Base-by-base conservation (phyloP, 257 asterid species). In the Plantago ovata region DNA sequence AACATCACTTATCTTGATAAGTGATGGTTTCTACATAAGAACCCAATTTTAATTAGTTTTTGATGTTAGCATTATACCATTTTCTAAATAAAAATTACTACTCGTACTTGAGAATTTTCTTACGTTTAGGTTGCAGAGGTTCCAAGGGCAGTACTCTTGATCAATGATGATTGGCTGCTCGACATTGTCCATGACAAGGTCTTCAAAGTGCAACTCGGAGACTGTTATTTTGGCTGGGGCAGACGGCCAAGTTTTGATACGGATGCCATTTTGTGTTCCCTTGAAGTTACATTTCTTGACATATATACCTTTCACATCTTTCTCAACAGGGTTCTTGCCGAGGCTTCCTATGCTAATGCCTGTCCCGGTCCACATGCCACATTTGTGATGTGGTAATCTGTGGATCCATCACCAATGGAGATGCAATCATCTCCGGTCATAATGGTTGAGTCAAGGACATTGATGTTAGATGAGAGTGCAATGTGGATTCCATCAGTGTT, bases 341-440 rank as follows among this genome's bases (percentile, higher is more conserved):
- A 69, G 69, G 42, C 74, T 69, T n/a, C 74, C 69, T 0, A 62
- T 39, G 9, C 74, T 69, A 33, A 69, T 58, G n/a, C 74, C 74
- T 69, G 69, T 0, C 74, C 69, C 6, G 69, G 74, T 3, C 74
- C 69, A 47, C 69, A 69, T 1, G 24, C 15, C 4, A 69, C 64
- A 2, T 16, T 33, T 2, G 22, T 28, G 15, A 69, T 33, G 46
- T 45, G 20, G 38, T 62, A 11, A 18, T 69, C 45, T 3, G 57
- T 36, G 21, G 42, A 50, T 9, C 54, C 74, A 32, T 69, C 65
- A 13, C 68, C 68, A 23, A 68, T 16, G 1, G 73, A 68, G 43
- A 68, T 24, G 4, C 73, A 61, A 21, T 68, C 73, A 4, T 68
- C 73, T 47, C 73, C 73, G 0, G 74, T 69, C 43, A 14, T 52